Percentiles rank a stretch among this genome's conserved stretches.
Evolutionary conservation across 805 yeast species (phyloP).

Genomic region (Ogataea zsoltii): DNA sequence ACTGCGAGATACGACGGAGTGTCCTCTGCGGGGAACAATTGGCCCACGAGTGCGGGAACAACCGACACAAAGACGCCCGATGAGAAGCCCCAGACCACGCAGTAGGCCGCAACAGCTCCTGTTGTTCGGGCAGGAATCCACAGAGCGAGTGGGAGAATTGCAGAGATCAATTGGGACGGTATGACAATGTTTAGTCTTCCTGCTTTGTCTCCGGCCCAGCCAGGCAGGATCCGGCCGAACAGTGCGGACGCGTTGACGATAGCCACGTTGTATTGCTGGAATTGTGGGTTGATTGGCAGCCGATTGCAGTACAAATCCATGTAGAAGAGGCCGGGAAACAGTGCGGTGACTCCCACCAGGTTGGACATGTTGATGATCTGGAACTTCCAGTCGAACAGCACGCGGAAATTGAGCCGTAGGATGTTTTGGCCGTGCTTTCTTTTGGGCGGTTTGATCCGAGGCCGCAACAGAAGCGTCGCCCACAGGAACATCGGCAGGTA

Average conservation of each 20-base stretch:
- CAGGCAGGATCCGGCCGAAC: conserved; percentile 52
- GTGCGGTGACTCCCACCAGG: conserved; percentile 34
- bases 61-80: conserved; percentile 37
- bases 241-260: conserved; percentile 43
- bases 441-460: conserved; percentile 33
- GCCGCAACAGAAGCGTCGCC: conserved; percentile 28
- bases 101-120: conserved; percentile 39
- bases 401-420: conserved; percentile 39
- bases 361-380: conserved; percentile 40
- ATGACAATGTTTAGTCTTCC: conserved; percentile 42
- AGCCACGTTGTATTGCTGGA: conserved; percentile 51
- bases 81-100: conserved; percentile 34
- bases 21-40: conserved; percentile 35
- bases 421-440: conserved; percentile 38
- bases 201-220: conserved; percentile 43
- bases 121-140: conserved; percentile 51
- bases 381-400: conserved; percentile 36
- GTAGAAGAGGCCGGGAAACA: conserved; percentile 55
- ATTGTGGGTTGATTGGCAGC: conserved; percentile 49
- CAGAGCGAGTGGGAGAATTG: conserved; percentile 40
- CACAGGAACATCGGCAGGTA: conserved; percentile 34
- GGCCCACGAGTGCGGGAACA: conserved; percentile 34
- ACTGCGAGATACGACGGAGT: conserved; percentile 32
- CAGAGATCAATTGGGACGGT: conserved; percentile 35
- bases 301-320: conserved; percentile 53